Evolutionary conservation across 2,329 filamentous ascomycete species (phyloP), one percentile per base, ranked within the genome.

Genomic region (Phyllosticta citribraziliensis): DNA sequence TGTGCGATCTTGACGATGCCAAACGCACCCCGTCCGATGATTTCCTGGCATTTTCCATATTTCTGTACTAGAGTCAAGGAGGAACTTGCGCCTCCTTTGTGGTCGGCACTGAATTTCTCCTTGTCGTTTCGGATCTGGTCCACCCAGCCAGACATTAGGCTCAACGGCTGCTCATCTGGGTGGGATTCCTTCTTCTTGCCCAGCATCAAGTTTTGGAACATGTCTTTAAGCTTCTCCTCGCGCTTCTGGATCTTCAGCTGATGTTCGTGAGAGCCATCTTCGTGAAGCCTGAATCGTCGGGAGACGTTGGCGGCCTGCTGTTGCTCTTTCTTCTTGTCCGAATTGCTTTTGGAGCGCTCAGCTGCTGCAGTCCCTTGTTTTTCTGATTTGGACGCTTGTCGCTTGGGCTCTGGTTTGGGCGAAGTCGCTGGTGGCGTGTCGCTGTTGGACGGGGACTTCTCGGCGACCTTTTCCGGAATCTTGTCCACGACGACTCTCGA

Each of bases 31-130:
- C 93, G 90, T 20, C 94, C 94, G 24, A 99, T 91, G 35, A 99
- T 86, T 74, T 99, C 94, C 72, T 97, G 93, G 72, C 94, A 97
- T 77, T 97, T 97, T 68, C 94, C 94, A 72, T 99, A 99, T 73
- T 97, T 97, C 71, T 97, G 91, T 1, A 94, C 89, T 56, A 99
- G 79, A 0, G 91, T 91, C 20, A 85, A 85, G 17, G 88, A 87
- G 19, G 87, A 82, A 69, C 88, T 89, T 6, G 88, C 83, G 0
- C 88, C 88, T 24, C 84, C 85, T 72, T 88, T 94, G 77, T 88
- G 91, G 68, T 96, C 90, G 50, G 83, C 77, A 1, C 86, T 86
- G 58, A 86, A 74, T 71, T 82, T 84, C 63, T 95, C 91, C 73
- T 91, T 91, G 74, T 97, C 92, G 66, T 84, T 88, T 72, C 91